Conservation (phyloP, 2,329 filamentous ascomycete genomes). For the Pyricularia pennisetigena region DNA sequence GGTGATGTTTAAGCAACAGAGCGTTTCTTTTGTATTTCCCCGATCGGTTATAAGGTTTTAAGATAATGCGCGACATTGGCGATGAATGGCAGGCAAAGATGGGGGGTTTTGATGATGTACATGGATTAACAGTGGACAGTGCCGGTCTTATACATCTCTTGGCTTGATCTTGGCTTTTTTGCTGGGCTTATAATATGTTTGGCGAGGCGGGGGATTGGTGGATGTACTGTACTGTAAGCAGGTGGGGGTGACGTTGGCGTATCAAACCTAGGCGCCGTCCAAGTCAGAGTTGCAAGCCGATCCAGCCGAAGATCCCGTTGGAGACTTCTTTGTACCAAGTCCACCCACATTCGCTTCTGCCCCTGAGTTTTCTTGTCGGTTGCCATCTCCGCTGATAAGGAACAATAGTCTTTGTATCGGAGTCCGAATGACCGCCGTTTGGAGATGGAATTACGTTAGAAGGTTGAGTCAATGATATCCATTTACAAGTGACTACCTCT, state of each 20-base stretch:
- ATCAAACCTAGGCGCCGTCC: no score
- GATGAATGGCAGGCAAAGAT: neutral
- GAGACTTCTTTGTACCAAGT: no score
- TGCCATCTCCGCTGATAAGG: neutral
- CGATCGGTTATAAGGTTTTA: neutral
- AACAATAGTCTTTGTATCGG: neutral
- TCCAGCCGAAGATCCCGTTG: no score
- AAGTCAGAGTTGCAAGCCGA: no score
- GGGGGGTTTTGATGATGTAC: neutral
- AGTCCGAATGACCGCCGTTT: neutral
- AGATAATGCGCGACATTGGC: neutral
- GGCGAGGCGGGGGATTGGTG: no score
- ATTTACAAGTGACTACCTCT: neutral
- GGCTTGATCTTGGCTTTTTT: neutral
- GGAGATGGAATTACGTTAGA: no score
- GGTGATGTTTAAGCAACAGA: neutral
- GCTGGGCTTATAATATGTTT: no score
- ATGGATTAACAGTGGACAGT: neutral
- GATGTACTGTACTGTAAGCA: no score
- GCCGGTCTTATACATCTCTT: neutral
- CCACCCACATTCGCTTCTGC: no score
- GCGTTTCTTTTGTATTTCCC: neutral
- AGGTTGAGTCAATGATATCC: neutral
- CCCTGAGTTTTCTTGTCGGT: neutral
- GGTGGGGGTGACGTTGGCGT: no score